Conservation (phyloP, 1,284 basidiomycete genomes). For the Irpex sp. region DNA sequence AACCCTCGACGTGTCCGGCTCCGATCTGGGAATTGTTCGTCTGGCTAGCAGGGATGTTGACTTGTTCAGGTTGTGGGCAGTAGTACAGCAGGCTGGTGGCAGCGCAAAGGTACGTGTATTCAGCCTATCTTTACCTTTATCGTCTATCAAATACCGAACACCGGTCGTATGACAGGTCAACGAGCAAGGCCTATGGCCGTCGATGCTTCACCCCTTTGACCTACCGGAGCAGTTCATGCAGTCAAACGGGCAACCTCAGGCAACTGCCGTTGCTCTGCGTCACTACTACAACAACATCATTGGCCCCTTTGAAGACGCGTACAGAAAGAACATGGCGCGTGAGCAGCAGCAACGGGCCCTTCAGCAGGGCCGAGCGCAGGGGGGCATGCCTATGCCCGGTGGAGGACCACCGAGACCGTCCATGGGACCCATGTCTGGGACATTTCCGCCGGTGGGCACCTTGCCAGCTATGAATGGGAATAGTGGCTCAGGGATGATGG, state of each 20-base stretch:
- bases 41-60: slow-evolving; percentile 78
- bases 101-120: slow-evolving; percentile 44
- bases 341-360: slow-evolving; percentile 25
- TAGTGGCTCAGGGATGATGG: slow-evolving; percentile 14
- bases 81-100: slow-evolving; percentile 56
- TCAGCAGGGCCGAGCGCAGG: slow-evolving; percentile 20
- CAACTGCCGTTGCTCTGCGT: slow-evolving; percentile 46
- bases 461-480: slow-evolving; percentile 10
- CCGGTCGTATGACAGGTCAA: slow-evolving; percentile 22
- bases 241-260: slow-evolving; percentile 38
- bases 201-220: slow-evolving; percentile 52
- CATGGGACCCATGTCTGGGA: slow-evolving; percentile 15
- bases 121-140: slow-evolving; percentile 5
- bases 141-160: background rate
- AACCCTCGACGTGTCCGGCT: slow-evolving; percentile 49
- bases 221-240: slow-evolving; percentile 58
- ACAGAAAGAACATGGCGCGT: slow-evolving; percentile 49
- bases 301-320: slow-evolving; percentile 65
- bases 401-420: slow-evolving; percentile 15
- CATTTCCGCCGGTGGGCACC: slow-evolving; percentile 17
- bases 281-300: slow-evolving; percentile 60
- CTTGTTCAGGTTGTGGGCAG: slow-evolving; percentile 65
- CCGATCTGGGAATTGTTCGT: slow-evolving; percentile 57
- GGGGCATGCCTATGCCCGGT: slow-evolving; percentile 17
- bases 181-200: slow-evolving; percentile 48